Evolutionary conservation across 2,329 filamentous ascomycete species (phyloP), one percentile per base, ranked within the genome.

Genomic region (Neofusicoccum cordaticola): DNA sequence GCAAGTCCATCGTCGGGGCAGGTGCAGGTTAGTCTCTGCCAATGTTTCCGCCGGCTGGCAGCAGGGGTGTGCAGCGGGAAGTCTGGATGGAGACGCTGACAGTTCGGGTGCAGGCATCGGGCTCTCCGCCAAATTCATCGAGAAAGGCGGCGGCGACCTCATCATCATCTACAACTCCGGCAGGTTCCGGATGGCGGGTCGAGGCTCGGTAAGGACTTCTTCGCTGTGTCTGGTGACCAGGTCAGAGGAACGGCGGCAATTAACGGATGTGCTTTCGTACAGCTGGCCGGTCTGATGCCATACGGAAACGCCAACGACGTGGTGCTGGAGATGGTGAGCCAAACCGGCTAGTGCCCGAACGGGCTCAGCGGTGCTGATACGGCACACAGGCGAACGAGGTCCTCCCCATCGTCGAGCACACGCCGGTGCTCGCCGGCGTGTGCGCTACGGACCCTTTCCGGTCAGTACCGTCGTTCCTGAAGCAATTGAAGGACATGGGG

Each of bases 81-180:
- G 41, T 22, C 15, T 62, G 57, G 44, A n/a, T 2, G 19, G 31
- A 34, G 35, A 17, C 15, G 17, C 45, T 50, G 45, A 50, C 45
- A 27, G 11, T 34, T 41, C 15, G 17, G 31, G 3, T 62, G 22
- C 62, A 84, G 87, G 88, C 48, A 90, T 89, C 65, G 89, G 89
- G 0, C 82, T 91, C 3, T 88, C 87, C 2, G 88, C 89, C 66
- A 91, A 91, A 70, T 89, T 85, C 70, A 84, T 90, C 68, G 89
- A 91, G 74, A 82, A 83, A 51, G 89, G 88, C 42, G 87, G 88
- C 66, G 86, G 84, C 13, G 88, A 91, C 70, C 78, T 91, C 47
- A 90, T 91, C 71, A 86, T 90, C 67, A 84, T 91, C 69, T 91
- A 91, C 80, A 91, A 91, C 74, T 88, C 85, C 42, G 89, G 89